These are phyloP conservation scores for Albifimbria verrucaria DNA, from an alignment of 2,329 filamentous ascomycete genomes.

Conservation along the genomic window DNA sequence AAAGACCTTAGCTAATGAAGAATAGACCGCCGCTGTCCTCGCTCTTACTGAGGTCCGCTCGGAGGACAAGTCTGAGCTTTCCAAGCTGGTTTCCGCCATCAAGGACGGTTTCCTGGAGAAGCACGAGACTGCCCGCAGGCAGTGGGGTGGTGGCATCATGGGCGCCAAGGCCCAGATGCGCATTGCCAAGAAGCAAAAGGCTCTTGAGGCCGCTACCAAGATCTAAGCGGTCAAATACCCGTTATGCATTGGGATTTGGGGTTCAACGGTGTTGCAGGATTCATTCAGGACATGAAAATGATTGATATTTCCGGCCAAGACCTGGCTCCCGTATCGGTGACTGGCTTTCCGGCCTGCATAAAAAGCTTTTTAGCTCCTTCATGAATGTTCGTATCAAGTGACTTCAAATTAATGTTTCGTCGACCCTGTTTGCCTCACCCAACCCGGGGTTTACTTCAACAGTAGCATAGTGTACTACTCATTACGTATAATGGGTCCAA, in stretches of 20 bases:
- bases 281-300: slow-evolving; percentile 37
- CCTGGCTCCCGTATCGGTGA: slow-evolving; percentile 10
- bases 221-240: slow-evolving; percentile 64
- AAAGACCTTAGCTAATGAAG: slow-evolving; percentile 9
- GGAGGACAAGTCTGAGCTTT: slow-evolving; percentile 97
- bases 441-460: too few species aligned
- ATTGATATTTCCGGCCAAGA: slow-evolving; percentile 36
- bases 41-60: slow-evolving; percentile 94
- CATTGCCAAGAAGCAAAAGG: slow-evolving; percentile 87
- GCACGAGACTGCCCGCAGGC: slow-evolving; percentile 84
- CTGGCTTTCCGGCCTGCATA: not conserved
- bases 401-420: too few species aligned
- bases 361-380: not conserved
- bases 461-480: too few species aligned
- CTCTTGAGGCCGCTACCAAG: slow-evolving; percentile 92
- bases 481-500: too few species aligned
- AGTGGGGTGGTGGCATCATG: slow-evolving; percentile 99
- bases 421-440: too few species aligned
- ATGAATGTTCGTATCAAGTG: too few species aligned
- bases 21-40: slow-evolving; percentile 88
- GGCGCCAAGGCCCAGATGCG: slow-evolving; percentile 83
- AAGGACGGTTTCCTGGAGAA: slow-evolving; percentile 98
- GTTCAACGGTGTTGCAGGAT: slow-evolving; percentile 38
- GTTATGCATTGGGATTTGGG: slow-evolving; percentile 35
- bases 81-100: slow-evolving; percentile 92